phyloP scores from a whole-genome alignment of 257 asterid species.

The Ballota nigra region DNA sequence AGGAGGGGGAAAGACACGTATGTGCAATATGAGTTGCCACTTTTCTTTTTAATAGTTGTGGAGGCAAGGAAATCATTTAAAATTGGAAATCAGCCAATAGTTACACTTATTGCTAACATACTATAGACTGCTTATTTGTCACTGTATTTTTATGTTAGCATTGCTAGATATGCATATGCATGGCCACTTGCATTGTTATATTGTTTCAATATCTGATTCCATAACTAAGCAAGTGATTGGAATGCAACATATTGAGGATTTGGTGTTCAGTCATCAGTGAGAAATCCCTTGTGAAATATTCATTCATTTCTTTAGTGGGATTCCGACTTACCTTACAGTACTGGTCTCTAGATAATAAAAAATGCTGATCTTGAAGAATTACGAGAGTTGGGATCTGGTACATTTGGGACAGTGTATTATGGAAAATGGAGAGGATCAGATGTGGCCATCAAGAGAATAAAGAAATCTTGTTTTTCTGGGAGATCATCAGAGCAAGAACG shows the following conservation, averaged over 20 bases:
- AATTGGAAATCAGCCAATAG: background rate
- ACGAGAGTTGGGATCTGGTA: slow-evolving; percentile 76
- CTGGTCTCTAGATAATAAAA: slow-evolving; percentile 54
- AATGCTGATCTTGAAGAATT: slow-evolving; percentile 82
- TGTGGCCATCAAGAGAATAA: slow-evolving; percentile 75
- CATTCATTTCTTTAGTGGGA: background rate
- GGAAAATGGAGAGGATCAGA: slow-evolving; percentile 89
- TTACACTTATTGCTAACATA: background rate
- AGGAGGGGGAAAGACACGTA: background rate
- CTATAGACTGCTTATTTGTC: background rate
- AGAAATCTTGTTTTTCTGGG: slow-evolving; percentile 63
- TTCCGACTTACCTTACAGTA: slow-evolving; percentile 3
- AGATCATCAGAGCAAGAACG: slow-evolving; percentile 67
- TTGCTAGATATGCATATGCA: background rate
- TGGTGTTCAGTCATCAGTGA: slow-evolving; percentile 13
- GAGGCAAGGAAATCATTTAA: background rate
- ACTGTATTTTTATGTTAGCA: slow-evolving; percentile 9
- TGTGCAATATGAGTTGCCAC: background rate
- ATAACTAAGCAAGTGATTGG: slow-evolving; percentile 8
- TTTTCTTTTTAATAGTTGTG: background rate
- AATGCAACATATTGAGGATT: background rate
- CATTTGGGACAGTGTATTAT: slow-evolving; percentile 75
- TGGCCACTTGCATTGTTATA: background rate
- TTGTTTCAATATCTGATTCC: slow-evolving; percentile 11
- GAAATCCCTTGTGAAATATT: background rate